Percentiles rank a stretch among this genome's conserved stretches.
Conservation (phyloP, 2,329 filamentous ascomycete genomes). For the Aureobasidium sp. region DNA sequence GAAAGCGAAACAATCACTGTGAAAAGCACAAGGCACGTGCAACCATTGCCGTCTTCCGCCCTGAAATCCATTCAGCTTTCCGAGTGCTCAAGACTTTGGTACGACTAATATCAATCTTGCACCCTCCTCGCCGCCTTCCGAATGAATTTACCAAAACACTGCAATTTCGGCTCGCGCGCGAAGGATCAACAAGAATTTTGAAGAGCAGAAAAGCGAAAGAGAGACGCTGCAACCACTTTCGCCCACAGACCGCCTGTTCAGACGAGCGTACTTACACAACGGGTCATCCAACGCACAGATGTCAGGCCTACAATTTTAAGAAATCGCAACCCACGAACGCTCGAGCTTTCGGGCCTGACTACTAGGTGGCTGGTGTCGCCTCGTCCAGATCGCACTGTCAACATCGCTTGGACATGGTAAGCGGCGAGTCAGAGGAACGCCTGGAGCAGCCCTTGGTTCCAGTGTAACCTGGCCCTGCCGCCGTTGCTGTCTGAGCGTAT, state of each 20-base stretch:
- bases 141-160: background rate
- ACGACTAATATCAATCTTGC: background rate
- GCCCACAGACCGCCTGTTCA: background rate
- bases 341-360: background rate
- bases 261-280: background rate
- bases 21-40: background rate
- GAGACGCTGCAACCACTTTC: background rate
- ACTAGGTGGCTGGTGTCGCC: background rate
- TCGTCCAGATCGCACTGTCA: constrained; percentile 2
- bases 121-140: background rate
- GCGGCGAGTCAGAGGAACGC: constrained; percentile 5
- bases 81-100: background rate
- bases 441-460: background rate
- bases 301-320: background rate
- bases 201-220: background rate
- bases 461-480: background rate
- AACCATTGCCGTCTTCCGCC: background rate
- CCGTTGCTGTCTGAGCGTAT: constrained; percentile 7
- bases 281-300: background rate
- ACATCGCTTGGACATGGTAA: background rate
- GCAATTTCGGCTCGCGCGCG: background rate
- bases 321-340: background rate
- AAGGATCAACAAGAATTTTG: background rate
- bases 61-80: constrained; percentile 1
- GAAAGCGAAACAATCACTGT: background rate